A percentile compares a stretch with the other conserved stretches of the same genome.
Conservation (phyloP, 2,329 filamentous ascomycete genomes). For the Pyricularia sp. region DNA sequence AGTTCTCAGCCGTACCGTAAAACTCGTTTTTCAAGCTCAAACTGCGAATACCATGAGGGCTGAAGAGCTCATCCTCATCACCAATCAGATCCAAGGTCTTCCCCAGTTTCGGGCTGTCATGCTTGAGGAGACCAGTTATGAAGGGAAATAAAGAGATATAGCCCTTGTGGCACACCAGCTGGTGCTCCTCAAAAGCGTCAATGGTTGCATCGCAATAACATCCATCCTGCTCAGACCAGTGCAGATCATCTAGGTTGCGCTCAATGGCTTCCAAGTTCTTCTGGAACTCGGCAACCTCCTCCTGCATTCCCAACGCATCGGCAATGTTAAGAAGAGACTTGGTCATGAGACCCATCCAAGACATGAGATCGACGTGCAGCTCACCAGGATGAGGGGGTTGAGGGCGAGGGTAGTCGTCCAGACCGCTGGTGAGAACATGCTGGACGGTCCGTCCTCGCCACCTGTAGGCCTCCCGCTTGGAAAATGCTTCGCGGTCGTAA, state of each 20-base stretch:
- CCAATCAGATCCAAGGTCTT: conserved; percentile 64
- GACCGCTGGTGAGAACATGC: conserved; percentile 82
- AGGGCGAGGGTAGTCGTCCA: conserved; percentile 91
- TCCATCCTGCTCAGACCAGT: conserved; percentile 72
- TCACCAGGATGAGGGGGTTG: conserved; percentile 92
- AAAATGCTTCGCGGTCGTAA: conserved; percentile 82
- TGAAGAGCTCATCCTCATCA: conserved; percentile 81
- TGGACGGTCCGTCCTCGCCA: conserved; percentile 83
- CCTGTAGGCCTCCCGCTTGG: conserved; percentile 81
- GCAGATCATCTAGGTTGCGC: conserved; percentile 79
- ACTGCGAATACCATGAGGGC: conserved; percentile 74
- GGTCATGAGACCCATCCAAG: conserved; percentile 96
- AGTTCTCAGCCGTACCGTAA: conserved; percentile 89
- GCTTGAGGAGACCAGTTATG: conserved; percentile 64
- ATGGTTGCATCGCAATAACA: conserved; percentile 93
- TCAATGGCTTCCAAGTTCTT: conserved; percentile 64
- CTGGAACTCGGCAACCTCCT: conserved; percentile 62
- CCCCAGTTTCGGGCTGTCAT: conserved; percentile 61
- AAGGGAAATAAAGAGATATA: conserved; percentile 93
- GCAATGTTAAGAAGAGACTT: conserved; percentile 74
- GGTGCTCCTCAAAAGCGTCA: conserved; percentile 85
- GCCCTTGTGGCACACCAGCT: conserved; percentile 87
- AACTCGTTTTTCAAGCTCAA: conserved; percentile 70
- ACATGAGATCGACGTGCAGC: conserved; percentile 86
- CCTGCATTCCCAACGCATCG: conserved; percentile 55